Base-by-base conservation (phyloP, 1,284 basidiomycete species). In the Malassezia cuniculi region DNA sequence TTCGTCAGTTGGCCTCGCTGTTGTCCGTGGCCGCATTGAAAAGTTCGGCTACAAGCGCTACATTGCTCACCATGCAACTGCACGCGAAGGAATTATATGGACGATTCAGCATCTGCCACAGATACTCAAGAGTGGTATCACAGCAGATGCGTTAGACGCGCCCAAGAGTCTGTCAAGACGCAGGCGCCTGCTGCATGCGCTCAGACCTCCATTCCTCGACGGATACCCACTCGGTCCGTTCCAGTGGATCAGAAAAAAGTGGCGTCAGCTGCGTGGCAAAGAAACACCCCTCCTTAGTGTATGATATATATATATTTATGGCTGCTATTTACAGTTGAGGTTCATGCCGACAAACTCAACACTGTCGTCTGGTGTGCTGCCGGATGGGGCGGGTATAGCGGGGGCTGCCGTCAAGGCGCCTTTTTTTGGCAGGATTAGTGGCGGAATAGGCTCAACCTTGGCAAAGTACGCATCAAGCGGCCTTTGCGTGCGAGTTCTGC, bases 1-100 rank as follows among this genome's bases (percentile, higher is more conserved):
- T 34, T 61, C 57, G 6, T 47, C 50, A 16, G 28, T 66, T 11
- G 51, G 50, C 36, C 55, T 61, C 19, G 39, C 42, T 1, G 36
- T 66, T 34, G 48, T 66, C 6, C 36, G 52, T 21, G 25, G 48
- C 12, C 52, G 63, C 8, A 63, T 66, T 34, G 63, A 66, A 39
- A 65, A 59, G 36, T 66, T 66, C 27, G 63, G 63, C 7, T 34
- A 61, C n/a, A 57, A 55, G 9, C 55, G 63, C 14, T 62, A 61
- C 44, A 43, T 55, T 6, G 55, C 63, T 10, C 63, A 66, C 39
- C 51, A 52, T 34, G 62, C 63, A 18, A 56, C 60, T 16, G 50
- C 56, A 12, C 52, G 53, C 18, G 45, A 59, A 12, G 56, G 55
- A 7, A 50, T 60, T 25, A 39, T 60, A 20, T 58, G 56, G 55